phyloP scores from a whole-genome alignment of 257 asterid species.

The Ligustrum vulgare region DNA sequence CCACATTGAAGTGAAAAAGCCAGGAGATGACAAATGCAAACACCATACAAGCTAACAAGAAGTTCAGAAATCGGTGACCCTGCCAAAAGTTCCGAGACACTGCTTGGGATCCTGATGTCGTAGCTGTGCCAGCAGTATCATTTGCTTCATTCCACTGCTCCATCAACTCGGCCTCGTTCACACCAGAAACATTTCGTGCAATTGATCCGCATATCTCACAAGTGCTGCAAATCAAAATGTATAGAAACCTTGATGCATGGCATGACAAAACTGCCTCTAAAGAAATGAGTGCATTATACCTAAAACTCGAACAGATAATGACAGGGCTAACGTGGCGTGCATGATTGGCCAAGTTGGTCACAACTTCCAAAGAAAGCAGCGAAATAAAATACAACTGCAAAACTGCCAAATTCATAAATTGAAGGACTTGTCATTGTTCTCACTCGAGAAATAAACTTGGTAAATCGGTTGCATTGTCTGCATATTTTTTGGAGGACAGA shows the following conservation, averaged over 20 bases:
- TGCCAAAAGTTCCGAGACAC: constrained; percentile 64
- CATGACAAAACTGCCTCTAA: not conserved
- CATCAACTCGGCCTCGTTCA: constrained; percentile 35
- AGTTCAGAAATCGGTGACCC: constrained; percentile 74
- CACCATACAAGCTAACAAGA: constrained; percentile 79
- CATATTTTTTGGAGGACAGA: not conserved
- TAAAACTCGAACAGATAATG: not conserved
- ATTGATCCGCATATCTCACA: constrained; percentile 84
- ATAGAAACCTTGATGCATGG: not conserved
- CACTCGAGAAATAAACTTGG: not conserved
- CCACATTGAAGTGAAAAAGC: constrained; percentile 82
- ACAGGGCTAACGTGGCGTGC: not conserved
- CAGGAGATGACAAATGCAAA: constrained; percentile 82
- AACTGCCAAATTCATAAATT: not conserved
- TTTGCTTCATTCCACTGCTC: constrained; percentile 47
- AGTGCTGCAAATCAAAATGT: constrained; percentile 41
- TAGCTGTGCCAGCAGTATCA: constrained; percentile 27
- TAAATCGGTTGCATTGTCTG: not conserved
- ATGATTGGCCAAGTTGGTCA: too few relatives aligned
- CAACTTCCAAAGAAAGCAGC: too few relatives aligned
- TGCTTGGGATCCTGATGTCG: constrained; percentile 26
- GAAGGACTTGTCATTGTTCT: not conserved
- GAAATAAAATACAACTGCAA: not conserved
- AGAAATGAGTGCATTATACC: not conserved
- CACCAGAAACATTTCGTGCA: constrained; percentile 59